Evolutionary conservation across 345 rosid genomes (phyloP).

Genomic region (Euphorbia lathyris): DNA sequence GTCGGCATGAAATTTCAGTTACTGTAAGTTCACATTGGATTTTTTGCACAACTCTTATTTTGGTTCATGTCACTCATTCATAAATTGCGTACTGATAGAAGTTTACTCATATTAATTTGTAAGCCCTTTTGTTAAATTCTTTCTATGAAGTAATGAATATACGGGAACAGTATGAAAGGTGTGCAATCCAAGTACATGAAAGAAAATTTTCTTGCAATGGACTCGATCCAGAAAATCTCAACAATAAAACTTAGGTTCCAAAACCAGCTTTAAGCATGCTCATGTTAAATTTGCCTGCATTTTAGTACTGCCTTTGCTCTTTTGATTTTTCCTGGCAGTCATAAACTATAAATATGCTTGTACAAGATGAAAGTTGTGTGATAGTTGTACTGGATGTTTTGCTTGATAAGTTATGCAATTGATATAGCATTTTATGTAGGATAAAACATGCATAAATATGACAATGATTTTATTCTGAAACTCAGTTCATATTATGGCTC

Average conservation of each 20-base stretch:
- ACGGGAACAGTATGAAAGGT: not conserved
- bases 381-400: not conserved
- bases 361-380: not conserved
- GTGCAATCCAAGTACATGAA: not conserved
- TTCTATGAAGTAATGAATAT: not conserved
- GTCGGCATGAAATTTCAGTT: conserved; percentile 78
- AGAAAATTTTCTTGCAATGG: not conserved
- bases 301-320: not conserved
- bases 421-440: too few relatives aligned
- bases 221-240: not conserved
- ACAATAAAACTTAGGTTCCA: not conserved
- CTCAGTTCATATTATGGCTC: not conserved
- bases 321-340: not conserved
- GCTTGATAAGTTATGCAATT: too few relatives aligned
- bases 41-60: not conserved
- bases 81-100: not conserved
- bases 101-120: not conserved
- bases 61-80: not conserved
- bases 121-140: not conserved
- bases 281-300: not conserved
- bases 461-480: not conserved
- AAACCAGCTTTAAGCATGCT: not conserved
- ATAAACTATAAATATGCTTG: too few relatives aligned
- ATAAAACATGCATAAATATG: not conserved
- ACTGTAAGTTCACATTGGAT: conserved; percentile 47